Evolutionary conservation across 208 protist species (phyloP), one percentile per base, ranked within the genome.

Genomic region (Leishmania tarentolae): DNA sequence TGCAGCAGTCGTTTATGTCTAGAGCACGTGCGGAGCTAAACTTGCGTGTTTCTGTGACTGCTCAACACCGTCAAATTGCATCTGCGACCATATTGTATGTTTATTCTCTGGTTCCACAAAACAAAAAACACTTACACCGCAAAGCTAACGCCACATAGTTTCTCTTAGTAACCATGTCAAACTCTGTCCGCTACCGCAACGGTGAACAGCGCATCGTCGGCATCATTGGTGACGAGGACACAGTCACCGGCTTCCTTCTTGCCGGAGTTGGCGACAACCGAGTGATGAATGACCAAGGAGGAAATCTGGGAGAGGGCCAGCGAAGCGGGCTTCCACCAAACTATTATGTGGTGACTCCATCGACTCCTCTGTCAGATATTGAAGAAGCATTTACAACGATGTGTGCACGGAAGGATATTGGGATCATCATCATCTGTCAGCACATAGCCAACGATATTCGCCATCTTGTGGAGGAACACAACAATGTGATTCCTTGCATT

Each of bases 361-460:
- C 98, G 47, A 99, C 95, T n/a, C 86, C 92, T 28, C 85, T 97
- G 65, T 72, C 83, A 1, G 92, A 98, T 65, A 98, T 99, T 50
- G 98, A 99, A 85, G 81, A 97, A 8, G 94, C 98, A 46, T 99
- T 99, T 83, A 95, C 83, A 61, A 87, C 86, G 1, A 97, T 99
- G 83, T 97, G 89, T 56, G 75, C 76, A 0, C 89, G 98, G 66
- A 82, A 91, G 46, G 96, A 99, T 79, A 97, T 99, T 81, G 95
- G 97, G 44, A 93, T 99, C 42, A 88, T 99, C 56, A 92, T 99
- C 46, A 99, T 99, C 83, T 97, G 91, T 73, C 98, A 99, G 90
- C 87, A 98, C 83, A 98, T 99, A 75, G 98, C 98, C 17, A 96
- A 99, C 76, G 95, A 99, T 68, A 99, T 99, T 81, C 92, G 98